Base-by-base conservation (phyloP, 2,329 filamentous ascomycete genomes). In the Ceratocystis albifundus region DNA sequence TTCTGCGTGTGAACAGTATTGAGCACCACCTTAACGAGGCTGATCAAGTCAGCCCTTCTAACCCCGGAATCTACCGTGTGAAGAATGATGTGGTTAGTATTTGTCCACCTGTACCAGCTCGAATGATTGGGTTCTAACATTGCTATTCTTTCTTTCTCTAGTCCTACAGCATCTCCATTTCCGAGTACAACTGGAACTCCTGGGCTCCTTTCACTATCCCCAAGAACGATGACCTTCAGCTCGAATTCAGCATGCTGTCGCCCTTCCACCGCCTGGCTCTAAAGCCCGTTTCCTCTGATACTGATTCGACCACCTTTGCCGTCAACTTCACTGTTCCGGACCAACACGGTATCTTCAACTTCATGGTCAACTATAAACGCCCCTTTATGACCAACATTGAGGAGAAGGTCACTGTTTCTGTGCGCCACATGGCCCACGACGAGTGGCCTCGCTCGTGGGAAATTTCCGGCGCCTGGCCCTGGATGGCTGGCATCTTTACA, bases 281-380 rank as follows among this genome's bases (percentile, higher is more conserved):
- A 41, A 72, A 78, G 7, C 82, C 84, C 15, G 75, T 80, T 8
- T 76, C 77, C 41, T 80, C 80, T 30, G 87, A 85, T 1, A 76
- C 80, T 65, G 86, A 89, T 71, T 85, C 86, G 70, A 87, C 89
- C 62, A 82, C 88, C 69, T 99, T 87, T 80, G 82, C 82, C 69
- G 82, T 84, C 59, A 82, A 84, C 28, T 96, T 99, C 77, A 88
- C 82, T 70, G 83, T 93, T 3, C 94, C 94, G 3, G 94, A 99
- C 75, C 94, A 99, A 77, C 94, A 99, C 79, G 94, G 94, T 74
- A 96, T 99, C 77, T 99, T 97, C 83, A 96, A 96, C 79, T 97
- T 99, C 83, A 85, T 87, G 74, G 83, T 97, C 76, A 96, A 96
- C 82, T 96, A 97, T 82, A 96, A 96, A 81, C 86, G 94, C 5